phyloP scores from a whole-genome alignment of 129 eudicot species.

The Pseudognaphalium luteoalbum region DNA sequence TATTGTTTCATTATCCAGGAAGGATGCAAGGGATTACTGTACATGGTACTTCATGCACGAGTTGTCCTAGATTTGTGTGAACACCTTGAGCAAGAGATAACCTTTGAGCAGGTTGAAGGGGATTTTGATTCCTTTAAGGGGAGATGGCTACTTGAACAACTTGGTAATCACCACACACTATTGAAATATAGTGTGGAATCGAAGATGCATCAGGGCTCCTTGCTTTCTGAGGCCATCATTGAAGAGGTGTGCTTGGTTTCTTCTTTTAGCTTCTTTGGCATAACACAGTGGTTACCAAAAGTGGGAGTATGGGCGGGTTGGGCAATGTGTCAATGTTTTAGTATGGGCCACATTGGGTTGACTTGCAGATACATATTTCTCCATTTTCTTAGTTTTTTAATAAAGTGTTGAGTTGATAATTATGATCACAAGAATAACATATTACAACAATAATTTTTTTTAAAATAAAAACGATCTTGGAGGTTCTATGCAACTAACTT shows the following conservation, averaged over 20 bases:
- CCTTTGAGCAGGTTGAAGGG: conserved; percentile 96
- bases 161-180: conserved; percentile 88
- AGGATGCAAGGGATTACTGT: conserved; percentile 94
- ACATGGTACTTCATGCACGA: conserved; percentile 98
- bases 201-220: conserved; percentile 80
- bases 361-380: not conserved
- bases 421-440: not conserved
- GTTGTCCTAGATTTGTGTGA: conserved; percentile 89
- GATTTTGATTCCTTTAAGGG: conserved; percentile 89
- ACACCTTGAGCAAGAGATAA: conserved; percentile 79
- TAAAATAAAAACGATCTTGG: not conserved
- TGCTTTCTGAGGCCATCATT: conserved; percentile 96
- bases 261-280: conserved; percentile 12
- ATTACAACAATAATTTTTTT: not conserved
- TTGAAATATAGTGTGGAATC: conserved; percentile 89
- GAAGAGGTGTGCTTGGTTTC: conserved; percentile 67
- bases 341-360: not conserved
- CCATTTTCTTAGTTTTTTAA: not conserved
- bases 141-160: conserved; percentile 84
- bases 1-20: conserved; percentile 53
- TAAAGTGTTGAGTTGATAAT: not conserved
- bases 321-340: not conserved
- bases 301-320: conserved; percentile 4
- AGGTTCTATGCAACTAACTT: not conserved
- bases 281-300: not conserved